Evolutionary conservation across 768 basidiomycete species (phyloP).

Genomic region (Stropharia rugosoannulata): DNA sequence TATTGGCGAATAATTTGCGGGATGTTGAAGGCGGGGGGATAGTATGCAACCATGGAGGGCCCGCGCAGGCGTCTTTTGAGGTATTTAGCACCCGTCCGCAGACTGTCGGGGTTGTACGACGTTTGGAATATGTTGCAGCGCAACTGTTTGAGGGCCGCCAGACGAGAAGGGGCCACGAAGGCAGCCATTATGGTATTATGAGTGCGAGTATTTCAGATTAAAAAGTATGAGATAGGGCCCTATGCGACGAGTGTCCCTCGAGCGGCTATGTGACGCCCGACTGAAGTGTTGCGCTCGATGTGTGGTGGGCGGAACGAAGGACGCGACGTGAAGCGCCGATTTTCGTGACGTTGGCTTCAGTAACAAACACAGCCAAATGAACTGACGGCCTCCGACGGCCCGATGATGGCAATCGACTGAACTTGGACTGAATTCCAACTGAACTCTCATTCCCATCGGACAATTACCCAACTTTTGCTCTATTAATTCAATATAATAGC

Average conservation of each 20-base stretch:
- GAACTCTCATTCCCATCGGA: too few species aligned
- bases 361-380: not conserved
- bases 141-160: constrained; percentile 61
- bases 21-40: constrained; percentile 63
- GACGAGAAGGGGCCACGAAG: constrained; percentile 43
- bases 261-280: not conserved
- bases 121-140: constrained; percentile 83
- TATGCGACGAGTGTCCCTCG: not conserved
- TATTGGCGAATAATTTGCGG: constrained; percentile 47
- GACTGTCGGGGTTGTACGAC: constrained; percentile 77
- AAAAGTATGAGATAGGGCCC: not conserved
- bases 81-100: constrained; percentile 91
- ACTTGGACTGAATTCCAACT: too few species aligned
- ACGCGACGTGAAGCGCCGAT: not conserved
- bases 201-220: not conserved
- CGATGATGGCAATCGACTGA: too few species aligned
- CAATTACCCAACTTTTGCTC: too few species aligned
- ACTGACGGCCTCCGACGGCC: not conserved
- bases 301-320: too few species aligned
- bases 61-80: constrained; percentile 80
- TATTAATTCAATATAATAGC: too few species aligned
- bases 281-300: not conserved
- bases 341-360: not conserved
- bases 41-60: constrained; percentile 84
- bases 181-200: constrained; percentile 15